Base-by-base conservation (phyloP, 2,329 filamentous ascomycete genomes). In the Pestalotiopsis sp. region DNA sequence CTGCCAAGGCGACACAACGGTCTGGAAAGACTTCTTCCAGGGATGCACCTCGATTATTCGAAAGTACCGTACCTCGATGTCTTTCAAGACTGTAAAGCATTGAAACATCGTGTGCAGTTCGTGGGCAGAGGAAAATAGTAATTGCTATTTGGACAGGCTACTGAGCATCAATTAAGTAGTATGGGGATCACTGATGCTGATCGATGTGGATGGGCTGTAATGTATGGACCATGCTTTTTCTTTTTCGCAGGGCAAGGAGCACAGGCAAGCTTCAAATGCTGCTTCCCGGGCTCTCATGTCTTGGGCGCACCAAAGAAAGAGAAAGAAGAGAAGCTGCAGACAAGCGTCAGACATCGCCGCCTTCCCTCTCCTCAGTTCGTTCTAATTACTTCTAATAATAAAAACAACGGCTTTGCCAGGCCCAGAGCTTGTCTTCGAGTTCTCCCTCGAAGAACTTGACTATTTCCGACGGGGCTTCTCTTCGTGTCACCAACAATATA, bases 271-370 rank as follows among this genome's bases (percentile, higher is more conserved):
- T 27, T 13, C 20, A 31, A 23, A 27, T 27, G 57, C 57, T 60
- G 31, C 57, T 14, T 60, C 12, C 25, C 12, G 31, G 57, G 31
- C 31, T 27, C 23, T 11, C 17, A 60, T 27, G 31, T 20, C 23
- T 23, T 60, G 57, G 57, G 23, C 25, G 23, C 25, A 60, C 57
- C 20, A 25, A 27, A 27, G 20, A n/a, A 52, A 52, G 20, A n/a
- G 20, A 52, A n/a, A n/a, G n/a, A 52, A 36, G 31, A 60, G 57
- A 27, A 27, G 57, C 45, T 52, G 45, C 60, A 62, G 60, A 56
- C 45, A 65, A 65, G 63, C 63, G 63, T 65, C 63, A 65, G 63
- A 65, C 63, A 57, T 27, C 40, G 23, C 52, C 63, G 13, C 45
- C 27, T 27, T 13, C n/a, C 41, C 23, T 12, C 27, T 31, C n/a